A percentile compares a stretch with the other conserved stretches of the same genome.
Conservation (phyloP, 2,329 filamentous ascomycete species). For the Neopestalotiopsis sp. region DNA sequence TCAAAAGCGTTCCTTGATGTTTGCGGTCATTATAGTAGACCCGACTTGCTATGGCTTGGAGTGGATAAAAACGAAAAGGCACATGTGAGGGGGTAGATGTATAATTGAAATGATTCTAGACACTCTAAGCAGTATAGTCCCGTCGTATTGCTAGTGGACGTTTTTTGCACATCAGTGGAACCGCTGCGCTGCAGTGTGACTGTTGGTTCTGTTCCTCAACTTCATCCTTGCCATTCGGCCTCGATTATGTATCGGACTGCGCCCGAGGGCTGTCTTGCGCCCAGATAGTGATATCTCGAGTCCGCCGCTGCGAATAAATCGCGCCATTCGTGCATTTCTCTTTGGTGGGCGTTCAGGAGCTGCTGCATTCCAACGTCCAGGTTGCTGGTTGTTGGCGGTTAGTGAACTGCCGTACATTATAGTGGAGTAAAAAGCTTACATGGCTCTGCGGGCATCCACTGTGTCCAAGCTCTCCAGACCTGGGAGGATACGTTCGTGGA, state of each 20-base stretch:
- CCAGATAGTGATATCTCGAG: constrained; percentile 26
- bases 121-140: too few species aligned
- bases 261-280: constrained; percentile 24
- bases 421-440: constrained; percentile 23
- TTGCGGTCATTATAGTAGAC: constrained; percentile 54
- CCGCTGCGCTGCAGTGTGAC: too few species aligned
- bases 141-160: too few species aligned
- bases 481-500: constrained; percentile 25
- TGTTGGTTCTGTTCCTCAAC: neutral
- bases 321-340: constrained; percentile 28
- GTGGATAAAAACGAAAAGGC: constrained; percentile 21
- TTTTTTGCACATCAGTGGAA: too few species aligned
- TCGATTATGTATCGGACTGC: constrained; percentile 31
- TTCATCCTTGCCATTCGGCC: constrained; percentile 28
- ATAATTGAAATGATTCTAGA: too few species aligned
- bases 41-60: constrained; percentile 57
- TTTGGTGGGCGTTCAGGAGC: constrained; percentile 30
- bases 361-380: constrained; percentile 30
- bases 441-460: constrained; percentile 27
- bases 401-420: neutral
- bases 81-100: neutral
- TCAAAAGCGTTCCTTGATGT: constrained; percentile 50
- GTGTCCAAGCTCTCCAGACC: constrained; percentile 22
- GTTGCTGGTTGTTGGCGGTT: constrained; percentile 9
- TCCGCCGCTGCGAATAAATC: constrained; percentile 28